Evolutionary conservation across 176 grass and related monocot genomes (phyloP).

Genomic region (Zizania latifolia): DNA sequence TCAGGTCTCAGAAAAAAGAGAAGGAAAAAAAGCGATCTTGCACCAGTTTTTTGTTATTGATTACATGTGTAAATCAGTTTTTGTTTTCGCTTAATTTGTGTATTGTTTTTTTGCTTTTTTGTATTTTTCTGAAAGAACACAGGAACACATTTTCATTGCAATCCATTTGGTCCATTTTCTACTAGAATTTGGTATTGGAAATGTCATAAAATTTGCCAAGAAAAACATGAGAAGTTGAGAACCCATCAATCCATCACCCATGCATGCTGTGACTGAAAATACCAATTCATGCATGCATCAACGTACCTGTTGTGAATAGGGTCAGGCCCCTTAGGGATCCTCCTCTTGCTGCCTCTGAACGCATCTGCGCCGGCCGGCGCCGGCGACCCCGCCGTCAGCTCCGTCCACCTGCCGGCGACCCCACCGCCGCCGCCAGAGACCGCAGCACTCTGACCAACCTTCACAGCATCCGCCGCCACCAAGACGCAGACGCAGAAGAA

Average conservation of each 20-base stretch:
- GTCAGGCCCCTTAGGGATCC: conserved; percentile 64
- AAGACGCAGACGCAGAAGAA: conserved; percentile 34
- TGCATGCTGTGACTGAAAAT: neutral
- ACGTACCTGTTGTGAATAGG: conserved; percentile 82
- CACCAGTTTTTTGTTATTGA: neutral
- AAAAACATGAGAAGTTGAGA: neutral
- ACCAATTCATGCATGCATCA: neutral
- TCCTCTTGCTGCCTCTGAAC: conserved; percentile 57
- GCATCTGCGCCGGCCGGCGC: neutral
- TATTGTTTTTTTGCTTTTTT: neutral
- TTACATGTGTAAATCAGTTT: neutral
- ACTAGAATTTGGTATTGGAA: neutral
- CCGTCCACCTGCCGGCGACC: neutral
- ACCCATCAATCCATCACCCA: neutral
- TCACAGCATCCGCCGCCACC: neutral
- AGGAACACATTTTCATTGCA: neutral
- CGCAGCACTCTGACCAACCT: neutral
- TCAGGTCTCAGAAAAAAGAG: too few species aligned
- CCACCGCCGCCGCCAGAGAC: neutral
- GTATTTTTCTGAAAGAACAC: neutral
- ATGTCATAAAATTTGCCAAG: neutral
- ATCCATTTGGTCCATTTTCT: neutral
- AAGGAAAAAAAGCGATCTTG: too few species aligned
- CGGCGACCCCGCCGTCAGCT: neutral
- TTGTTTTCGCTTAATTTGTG: neutral